Percentiles rank a stretch among this genome's conserved stretches.
These are phyloP conservation scores for Neofusicoccum ribis DNA, from an alignment of 2,329 filamentous ascomycete genomes.

Conservation along the genomic window DNA sequence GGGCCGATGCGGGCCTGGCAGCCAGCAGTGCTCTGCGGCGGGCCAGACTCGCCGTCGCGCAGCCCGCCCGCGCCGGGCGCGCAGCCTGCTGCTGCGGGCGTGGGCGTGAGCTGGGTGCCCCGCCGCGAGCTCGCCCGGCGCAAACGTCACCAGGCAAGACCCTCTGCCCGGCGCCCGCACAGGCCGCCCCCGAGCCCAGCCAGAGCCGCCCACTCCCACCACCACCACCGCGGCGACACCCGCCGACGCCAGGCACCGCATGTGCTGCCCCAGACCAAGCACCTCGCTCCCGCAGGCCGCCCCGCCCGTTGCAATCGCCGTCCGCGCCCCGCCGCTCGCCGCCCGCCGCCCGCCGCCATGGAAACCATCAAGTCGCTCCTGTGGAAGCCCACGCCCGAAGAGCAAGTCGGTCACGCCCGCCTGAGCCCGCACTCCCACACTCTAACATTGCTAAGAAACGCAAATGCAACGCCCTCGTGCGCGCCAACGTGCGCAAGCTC, in stretches of 20 bases:
- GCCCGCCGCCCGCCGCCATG: conserved; percentile 57
- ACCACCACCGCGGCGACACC: background rate
- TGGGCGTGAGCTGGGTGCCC: conserved; percentile 15
- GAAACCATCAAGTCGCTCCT: conserved; percentile 84
- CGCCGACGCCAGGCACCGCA: background rate
- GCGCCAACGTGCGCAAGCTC: conserved; percentile 86
- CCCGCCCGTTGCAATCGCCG: background rate
- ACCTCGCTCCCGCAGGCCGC: background rate
- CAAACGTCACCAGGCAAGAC: conserved; percentile 10
- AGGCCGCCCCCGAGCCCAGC: background rate
- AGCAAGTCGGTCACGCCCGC: conserved; percentile 65
- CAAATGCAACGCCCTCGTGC: conserved; percentile 91
- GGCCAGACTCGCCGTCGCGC: background rate
- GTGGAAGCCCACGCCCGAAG: conserved; percentile 88
- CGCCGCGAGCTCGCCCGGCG: background rate
- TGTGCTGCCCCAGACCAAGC: background rate
- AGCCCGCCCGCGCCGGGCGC: background rate
- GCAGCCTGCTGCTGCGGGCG: background rate
- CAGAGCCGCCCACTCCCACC: background rate
- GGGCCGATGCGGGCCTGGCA: conserved; percentile 1
- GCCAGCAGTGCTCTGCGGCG: background rate
- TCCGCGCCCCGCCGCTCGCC: background rate
- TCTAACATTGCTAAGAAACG: conserved; percentile 64
- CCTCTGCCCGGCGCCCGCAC: background rate
- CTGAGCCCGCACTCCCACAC: background rate